Percentiles rank a stretch among this genome's conserved stretches.
phyloP scores from a whole-genome alignment of 768 basidiomycete species.

The Kwoniella europaea region DNA sequence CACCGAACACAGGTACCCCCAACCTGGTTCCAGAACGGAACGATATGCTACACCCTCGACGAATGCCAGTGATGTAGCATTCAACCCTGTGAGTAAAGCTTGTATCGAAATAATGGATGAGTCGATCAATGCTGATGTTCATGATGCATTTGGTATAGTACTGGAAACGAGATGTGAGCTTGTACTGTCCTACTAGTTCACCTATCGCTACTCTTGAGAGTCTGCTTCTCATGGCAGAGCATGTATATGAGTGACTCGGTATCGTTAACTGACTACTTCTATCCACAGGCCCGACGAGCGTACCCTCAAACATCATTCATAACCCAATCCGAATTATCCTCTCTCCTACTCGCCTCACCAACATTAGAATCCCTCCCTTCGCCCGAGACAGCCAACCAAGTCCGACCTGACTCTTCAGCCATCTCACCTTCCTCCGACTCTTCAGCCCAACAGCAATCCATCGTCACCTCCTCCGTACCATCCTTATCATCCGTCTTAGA shows the following conservation, averaged over 20 bases:
- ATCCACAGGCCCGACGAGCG: slow-evolving; percentile 65
- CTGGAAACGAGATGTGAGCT: slow-evolving; percentile 86
- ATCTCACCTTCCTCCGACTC: slow-evolving; percentile 30
- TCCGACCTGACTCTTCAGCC: slow-evolving; percentile 32
- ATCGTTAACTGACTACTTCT: slow-evolving; percentile 14
- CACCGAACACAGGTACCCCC: slow-evolving; percentile 75
- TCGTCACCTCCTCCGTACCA: slow-evolving; percentile 52
- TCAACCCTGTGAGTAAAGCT: slow-evolving; percentile 41
- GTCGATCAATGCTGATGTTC: not conserved
- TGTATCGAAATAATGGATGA: not conserved
- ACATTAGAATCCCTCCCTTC: slow-evolving; percentile 53
- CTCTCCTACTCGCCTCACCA: slow-evolving; percentile 80
- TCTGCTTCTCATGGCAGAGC: not conserved
- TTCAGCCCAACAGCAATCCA: slow-evolving; percentile 26
- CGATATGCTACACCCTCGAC: slow-evolving; percentile 85
- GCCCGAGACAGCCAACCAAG: slow-evolving; percentile 63
- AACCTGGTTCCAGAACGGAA: slow-evolving; percentile 85
- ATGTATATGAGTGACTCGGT: not conserved
- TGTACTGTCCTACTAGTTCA: not conserved
- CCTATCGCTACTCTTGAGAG: not conserved
- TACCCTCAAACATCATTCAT: slow-evolving; percentile 91
- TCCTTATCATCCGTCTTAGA: slow-evolving; percentile 61
- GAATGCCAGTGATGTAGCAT: slow-evolving; percentile 66
- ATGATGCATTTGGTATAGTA: slow-evolving; percentile 60
- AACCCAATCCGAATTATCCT: slow-evolving; percentile 79